A percentile compares a stretch with the other conserved stretches of the same genome.
phyloP scores from a whole-genome alignment of 495 filamentous ascomycete genomes.

The Penicillium herquei region DNA sequence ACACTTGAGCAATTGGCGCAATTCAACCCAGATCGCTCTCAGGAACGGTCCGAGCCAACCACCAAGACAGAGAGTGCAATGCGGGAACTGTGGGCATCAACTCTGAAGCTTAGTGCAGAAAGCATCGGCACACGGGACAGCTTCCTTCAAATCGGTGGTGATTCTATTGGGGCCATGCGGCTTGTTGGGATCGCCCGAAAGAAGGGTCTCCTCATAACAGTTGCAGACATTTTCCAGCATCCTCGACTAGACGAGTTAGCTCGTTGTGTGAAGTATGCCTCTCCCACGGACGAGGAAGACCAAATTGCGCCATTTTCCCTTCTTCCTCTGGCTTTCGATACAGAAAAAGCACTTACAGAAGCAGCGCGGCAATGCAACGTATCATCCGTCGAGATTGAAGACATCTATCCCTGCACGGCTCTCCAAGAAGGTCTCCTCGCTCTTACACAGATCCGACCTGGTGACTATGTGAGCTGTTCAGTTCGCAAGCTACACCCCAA shows the following conservation, averaged over 20 bases:
- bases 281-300: too few relatives aligned
- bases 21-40: too few relatives aligned
- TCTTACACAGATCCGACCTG: constrained; percentile 42
- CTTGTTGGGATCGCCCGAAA: constrained; percentile 30
- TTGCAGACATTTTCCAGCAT: constrained; percentile 17
- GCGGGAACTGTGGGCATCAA: too few relatives aligned
- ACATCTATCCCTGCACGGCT: constrained; percentile 51
- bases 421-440: constrained; percentile 45
- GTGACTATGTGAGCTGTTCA: constrained; percentile 52
- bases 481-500: too few relatives aligned
- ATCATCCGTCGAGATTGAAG: constrained; percentile 33
- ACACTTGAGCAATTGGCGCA: too few relatives aligned
- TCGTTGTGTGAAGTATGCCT: constrained; percentile 7
- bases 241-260: constrained; percentile 9
- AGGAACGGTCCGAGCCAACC: too few relatives aligned
- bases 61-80: too few relatives aligned
- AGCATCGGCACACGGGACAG: too few relatives aligned
- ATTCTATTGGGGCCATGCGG: too few relatives aligned
- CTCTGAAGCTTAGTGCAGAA: too few relatives aligned
- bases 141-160: too few relatives aligned
- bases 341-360: not conserved
- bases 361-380: not conserved
- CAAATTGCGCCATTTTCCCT: too few relatives aligned
- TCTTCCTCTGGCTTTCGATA: not conserved
- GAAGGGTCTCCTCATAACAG: constrained; percentile 15